Evolutionary conservation across 441 rosid genomes (phyloP).

Genomic region (Omphalea diandra): DNA sequence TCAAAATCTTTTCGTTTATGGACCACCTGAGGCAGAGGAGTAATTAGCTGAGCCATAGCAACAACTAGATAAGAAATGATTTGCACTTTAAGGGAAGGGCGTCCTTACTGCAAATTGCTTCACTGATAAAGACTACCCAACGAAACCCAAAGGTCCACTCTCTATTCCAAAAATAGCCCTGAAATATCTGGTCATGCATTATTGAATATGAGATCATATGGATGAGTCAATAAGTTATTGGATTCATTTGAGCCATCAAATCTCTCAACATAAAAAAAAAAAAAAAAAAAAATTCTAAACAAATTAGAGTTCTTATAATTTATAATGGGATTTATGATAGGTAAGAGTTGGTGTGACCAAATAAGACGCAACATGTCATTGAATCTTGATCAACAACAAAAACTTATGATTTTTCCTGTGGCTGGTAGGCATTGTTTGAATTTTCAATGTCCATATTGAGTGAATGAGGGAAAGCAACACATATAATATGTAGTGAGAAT

Average conservation of each 20-base stretch:
- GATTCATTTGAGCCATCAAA: not conserved
- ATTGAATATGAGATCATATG: not conserved
- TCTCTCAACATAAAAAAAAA: not conserved
- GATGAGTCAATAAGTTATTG: too few species aligned
- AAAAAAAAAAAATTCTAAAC: too few species aligned
- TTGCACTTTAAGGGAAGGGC: not conserved
- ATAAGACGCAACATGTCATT: not conserved
- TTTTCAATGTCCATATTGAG: conserved; percentile 2
- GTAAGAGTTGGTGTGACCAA: not conserved
- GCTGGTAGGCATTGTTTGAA: not conserved
- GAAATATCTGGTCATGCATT: conserved; percentile 6
- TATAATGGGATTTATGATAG: not conserved
- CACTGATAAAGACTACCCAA: not conserved
- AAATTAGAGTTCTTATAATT: too few species aligned
- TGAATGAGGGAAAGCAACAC: too few species aligned
- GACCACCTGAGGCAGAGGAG: not conserved
- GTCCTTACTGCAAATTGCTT: conserved; percentile 1
- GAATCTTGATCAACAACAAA: not conserved
- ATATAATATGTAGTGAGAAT: too few species aligned
- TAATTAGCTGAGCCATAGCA: not conserved
- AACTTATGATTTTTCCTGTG: not conserved
- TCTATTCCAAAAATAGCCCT: not conserved
- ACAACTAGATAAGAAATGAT: not conserved
- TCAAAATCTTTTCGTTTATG: not conserved
- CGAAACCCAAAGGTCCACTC: not conserved